Evolutionary conservation across 345 rosid genomes (phyloP), one percentile per base, ranked within the genome.

Genomic region (Populus pruinosa): DNA sequence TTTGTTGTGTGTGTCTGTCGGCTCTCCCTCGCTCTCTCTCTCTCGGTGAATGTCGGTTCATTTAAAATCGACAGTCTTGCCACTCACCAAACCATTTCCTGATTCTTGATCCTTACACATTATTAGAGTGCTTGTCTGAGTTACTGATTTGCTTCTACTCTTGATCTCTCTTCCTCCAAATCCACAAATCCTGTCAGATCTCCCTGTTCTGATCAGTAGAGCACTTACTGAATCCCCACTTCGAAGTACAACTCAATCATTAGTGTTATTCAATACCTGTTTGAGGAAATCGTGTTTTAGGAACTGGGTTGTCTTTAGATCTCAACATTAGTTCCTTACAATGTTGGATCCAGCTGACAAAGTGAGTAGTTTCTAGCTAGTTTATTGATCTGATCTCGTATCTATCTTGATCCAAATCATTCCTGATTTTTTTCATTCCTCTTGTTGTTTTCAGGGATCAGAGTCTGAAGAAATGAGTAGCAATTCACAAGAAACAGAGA

Each of bases 301-400:
- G 50, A 63, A 17, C 73, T 53, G 83, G 76, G 73, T 47, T 33
- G 43, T 12, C 11, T 43, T 65, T 55, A 70, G 84, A 82, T 82
- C 84, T 78, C 65, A 25, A 35, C 67, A 36, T 12, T 21, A 47
- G 29, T 10, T n/a, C 11, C 21, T 31, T 8, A 8, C 66, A 76
- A 79, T 79, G 82, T 25, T 76, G 77, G 73, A 79, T 79, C 80
- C 72, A 74, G 41, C 74, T 38, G 85, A 83, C 2, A 81, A 77
- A 69, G 88, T 86, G 39, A 83, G 88, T 47, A 41, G 31, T 18
- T 27, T 29, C 2, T 11, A 72, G 20, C 47, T 71, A 7, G 33
- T 62, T 33, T 59, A 2, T 27, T 2, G 35, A 47, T 75, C 41
- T 53, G 55, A 18, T 71, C 47, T 68, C 0, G 63, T 41, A 43